Evolutionary conservation across 2,329 filamentous ascomycete species (phyloP).

Genomic region (Sphaerulina musiva): DNA sequence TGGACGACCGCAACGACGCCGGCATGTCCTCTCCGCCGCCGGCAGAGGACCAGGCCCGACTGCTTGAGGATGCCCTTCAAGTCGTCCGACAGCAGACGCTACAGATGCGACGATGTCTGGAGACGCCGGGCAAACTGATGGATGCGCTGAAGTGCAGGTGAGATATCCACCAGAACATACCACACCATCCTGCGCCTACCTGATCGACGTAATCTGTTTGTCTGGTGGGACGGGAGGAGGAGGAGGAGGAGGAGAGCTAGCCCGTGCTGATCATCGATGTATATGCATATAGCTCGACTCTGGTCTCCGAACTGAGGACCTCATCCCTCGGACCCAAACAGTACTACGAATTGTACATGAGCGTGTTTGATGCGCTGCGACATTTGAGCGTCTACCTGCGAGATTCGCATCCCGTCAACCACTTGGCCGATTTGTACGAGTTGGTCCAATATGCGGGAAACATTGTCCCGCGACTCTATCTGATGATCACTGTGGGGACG

Average conservation of each 20-base stretch:
- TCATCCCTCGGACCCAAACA: slow-evolving; percentile 97
- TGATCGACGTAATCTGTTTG: no score
- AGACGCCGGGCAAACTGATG: slow-evolving; percentile 97
- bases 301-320: slow-evolving; percentile 96
- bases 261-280: no score
- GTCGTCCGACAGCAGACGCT: slow-evolving; percentile 95
- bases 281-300: slow-evolving; percentile 64
- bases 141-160: slow-evolving; percentile 99
- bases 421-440: slow-evolving; percentile 95
- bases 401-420: slow-evolving; percentile 95
- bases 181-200: neutral
- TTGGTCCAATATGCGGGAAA: slow-evolving; percentile 97
- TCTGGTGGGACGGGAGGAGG: no score
- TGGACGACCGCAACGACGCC: slow-evolving; percentile 18
- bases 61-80: slow-evolving; percentile 93
- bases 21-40: slow-evolving; percentile 37
- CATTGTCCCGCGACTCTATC: slow-evolving; percentile 89
- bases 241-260: no score
- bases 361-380: slow-evolving; percentile 93
- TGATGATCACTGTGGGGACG: slow-evolving; percentile 98
- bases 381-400: slow-evolving; percentile 94
- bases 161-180: slow-evolving; percentile 31
- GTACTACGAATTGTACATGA: slow-evolving; percentile 99
- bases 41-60: slow-evolving; percentile 62
- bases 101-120: slow-evolving; percentile 95